Evolutionary conservation across 768 basidiomycete species (phyloP).

Genomic region (Lanmaoa rubissima): DNA sequence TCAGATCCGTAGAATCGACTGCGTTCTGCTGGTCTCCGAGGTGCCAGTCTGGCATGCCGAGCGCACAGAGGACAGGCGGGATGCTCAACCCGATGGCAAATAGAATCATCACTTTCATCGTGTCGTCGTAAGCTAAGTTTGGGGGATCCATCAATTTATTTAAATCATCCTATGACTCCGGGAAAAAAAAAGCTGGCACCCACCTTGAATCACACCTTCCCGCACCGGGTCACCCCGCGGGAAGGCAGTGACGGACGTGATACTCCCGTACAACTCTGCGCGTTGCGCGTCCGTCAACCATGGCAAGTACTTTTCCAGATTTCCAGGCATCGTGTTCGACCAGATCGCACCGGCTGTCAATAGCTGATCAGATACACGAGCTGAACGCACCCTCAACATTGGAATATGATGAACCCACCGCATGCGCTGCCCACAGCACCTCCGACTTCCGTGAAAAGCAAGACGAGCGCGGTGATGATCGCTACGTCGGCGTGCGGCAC

Average conservation of each 20-base stretch:
- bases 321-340: slow-evolving; percentile 62
- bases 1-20: slow-evolving; percentile 42
- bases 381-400: neutral
- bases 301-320: slow-evolving; percentile 56
- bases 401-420: slow-evolving; percentile 36
- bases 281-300: slow-evolving; percentile 43
- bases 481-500: slow-evolving; percentile 67
- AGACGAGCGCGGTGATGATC: slow-evolving; percentile 62
- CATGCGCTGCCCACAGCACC: slow-evolving; percentile 64
- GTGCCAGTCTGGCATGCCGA: slow-evolving; percentile 64
- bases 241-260: slow-evolving; percentile 47
- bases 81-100: slow-evolving; percentile 52
- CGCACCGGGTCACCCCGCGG: slow-evolving; percentile 57
- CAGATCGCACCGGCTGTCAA: slow-evolving; percentile 59
- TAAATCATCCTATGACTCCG: neutral
- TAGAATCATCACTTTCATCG: slow-evolving; percentile 56
- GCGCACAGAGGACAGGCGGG: slow-evolving; percentile 54
- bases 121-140: slow-evolving; percentile 48
- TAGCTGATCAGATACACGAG: neutral
- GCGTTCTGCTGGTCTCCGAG: slow-evolving; percentile 74
- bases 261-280: slow-evolving; percentile 52
- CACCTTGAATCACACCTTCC: slow-evolving; percentile 59
- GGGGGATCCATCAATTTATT: neutral
- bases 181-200: slow-evolving; percentile 9
- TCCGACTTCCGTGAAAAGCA: slow-evolving; percentile 70